Conservation (phyloP, 306 rosid genomes). For the Corylus americana region DNA sequence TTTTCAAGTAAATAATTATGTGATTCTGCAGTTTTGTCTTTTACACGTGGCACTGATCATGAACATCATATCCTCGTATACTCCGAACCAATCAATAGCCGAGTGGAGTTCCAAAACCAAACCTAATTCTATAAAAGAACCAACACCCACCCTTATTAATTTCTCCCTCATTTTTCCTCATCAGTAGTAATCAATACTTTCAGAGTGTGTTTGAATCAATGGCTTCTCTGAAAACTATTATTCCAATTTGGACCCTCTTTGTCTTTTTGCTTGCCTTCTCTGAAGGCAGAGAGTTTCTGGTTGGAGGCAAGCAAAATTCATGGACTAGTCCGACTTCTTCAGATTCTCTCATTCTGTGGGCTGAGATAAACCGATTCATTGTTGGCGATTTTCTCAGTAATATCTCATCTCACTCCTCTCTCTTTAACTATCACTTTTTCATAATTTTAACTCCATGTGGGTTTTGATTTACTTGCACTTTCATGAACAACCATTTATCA, state of each 20-base stretch:
- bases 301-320: slow-evolving; percentile 20
- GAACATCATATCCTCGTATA: not conserved
- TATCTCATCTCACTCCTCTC: not conserved
- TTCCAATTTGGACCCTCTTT: slow-evolving; percentile 4
- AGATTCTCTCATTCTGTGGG: slow-evolving; percentile 33
- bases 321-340: slow-evolving; percentile 32
- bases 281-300: slow-evolving; percentile 25
- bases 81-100: not conserved
- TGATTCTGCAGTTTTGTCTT: not conserved
- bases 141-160: not conserved
- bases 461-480: not conserved
- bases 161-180: not conserved
- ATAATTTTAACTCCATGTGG: not conserved
- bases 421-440: not conserved
- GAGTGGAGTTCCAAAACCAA: not conserved
- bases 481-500: not conserved
- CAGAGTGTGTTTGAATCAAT: not conserved
- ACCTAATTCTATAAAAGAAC: not conserved
- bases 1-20: no score
- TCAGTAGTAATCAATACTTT: not conserved
- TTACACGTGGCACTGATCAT: slow-evolving; percentile 19
- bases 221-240: slow-evolving; percentile 18
- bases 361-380: slow-evolving; percentile 23
- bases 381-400: slow-evolving; percentile 43
- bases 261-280: slow-evolving; percentile 8